Conservation (phyloP, 192 early-diverging fungal genomes). For the Geranomyces michiganensis region DNA sequence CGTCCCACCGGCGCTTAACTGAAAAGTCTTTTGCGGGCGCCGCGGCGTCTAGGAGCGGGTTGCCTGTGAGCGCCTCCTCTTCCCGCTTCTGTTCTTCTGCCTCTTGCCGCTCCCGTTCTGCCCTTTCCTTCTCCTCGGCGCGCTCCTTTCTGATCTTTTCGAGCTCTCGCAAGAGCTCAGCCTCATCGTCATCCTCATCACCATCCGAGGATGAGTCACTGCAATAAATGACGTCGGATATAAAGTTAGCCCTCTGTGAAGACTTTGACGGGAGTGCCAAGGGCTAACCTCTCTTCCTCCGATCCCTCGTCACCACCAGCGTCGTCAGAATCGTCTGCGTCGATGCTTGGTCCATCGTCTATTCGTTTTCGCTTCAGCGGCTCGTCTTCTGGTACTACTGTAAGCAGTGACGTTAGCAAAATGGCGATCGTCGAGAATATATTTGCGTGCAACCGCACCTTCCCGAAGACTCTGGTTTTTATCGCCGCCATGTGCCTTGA, state of each 20-base stretch:
- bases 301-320: constrained; percentile 48
- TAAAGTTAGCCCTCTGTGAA: background rate
- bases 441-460: constrained; percentile 13
- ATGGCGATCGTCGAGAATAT: background rate
- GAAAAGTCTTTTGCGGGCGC: constrained; percentile 62
- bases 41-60: constrained; percentile 76
- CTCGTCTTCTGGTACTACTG: constrained; percentile 48
- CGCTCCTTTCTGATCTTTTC: constrained; percentile 93
- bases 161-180: constrained; percentile 67
- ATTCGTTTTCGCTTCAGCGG: constrained; percentile 56
- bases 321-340: constrained; percentile 53
- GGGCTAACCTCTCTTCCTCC: constrained; percentile 25
- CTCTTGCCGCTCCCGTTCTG: constrained; percentile 68
- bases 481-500: constrained; percentile 27
- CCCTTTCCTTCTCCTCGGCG: constrained; percentile 85
- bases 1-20: constrained; percentile 95
- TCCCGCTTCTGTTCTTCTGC: constrained; percentile 61
- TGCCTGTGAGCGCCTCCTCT: constrained; percentile 72
- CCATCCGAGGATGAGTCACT: constrained; percentile 40
- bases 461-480: constrained; percentile 12
- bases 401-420: background rate
- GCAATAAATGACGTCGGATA: constrained; percentile 5
- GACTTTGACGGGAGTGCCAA: background rate
- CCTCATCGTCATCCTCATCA: constrained; percentile 91
- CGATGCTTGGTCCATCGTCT: constrained; percentile 62